Percentiles rank a stretch among this genome's conserved stretches.
Conservation (phyloP, 2,329 filamentous ascomycete species). For the Cryphonectria radicalis region DNA sequence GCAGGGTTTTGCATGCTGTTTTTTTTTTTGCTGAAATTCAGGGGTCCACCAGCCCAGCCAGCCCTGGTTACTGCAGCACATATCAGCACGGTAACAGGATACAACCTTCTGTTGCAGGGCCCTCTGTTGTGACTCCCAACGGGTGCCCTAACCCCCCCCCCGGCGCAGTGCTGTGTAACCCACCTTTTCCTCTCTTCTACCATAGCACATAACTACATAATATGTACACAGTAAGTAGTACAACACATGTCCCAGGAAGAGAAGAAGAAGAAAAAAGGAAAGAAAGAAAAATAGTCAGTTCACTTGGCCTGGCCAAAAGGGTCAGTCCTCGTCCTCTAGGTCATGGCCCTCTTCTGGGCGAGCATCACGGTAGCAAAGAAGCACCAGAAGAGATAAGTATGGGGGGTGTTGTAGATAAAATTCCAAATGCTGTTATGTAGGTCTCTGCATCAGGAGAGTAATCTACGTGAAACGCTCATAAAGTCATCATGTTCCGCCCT, state of each 20-base stretch:
- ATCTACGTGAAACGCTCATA: conserved; percentile 7
- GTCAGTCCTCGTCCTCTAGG: not conserved
- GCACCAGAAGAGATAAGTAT: not conserved
- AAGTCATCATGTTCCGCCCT: conserved; percentile 16
- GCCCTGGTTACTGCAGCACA: too few species aligned
- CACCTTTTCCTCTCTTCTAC: too few species aligned
- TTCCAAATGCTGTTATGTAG: conserved; percentile 3
- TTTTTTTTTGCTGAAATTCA: not conserved
- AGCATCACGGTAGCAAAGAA: not conserved
- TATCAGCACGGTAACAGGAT: too few species aligned
- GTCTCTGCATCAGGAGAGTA: not conserved
- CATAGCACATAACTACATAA: too few species aligned
- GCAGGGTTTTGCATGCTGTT: not conserved
- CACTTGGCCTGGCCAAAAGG: not conserved
- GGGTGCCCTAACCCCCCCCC: too few species aligned
- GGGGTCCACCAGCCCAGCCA: not conserved
- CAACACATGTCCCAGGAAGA: not conserved
- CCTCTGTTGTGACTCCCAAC: too few species aligned
- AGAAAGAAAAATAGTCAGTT: too few species aligned
- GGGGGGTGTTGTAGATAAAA: not conserved
- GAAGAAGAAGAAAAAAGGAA: too few species aligned
- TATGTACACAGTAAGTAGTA: not conserved
- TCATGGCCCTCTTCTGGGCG: not conserved
- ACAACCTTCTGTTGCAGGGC: too few species aligned
- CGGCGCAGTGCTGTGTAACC: too few species aligned